Evolutionary conservation across 345 rosid genomes (phyloP), one percentile per base, ranked within the genome.

Genomic region (Heritiera fomes): DNA sequence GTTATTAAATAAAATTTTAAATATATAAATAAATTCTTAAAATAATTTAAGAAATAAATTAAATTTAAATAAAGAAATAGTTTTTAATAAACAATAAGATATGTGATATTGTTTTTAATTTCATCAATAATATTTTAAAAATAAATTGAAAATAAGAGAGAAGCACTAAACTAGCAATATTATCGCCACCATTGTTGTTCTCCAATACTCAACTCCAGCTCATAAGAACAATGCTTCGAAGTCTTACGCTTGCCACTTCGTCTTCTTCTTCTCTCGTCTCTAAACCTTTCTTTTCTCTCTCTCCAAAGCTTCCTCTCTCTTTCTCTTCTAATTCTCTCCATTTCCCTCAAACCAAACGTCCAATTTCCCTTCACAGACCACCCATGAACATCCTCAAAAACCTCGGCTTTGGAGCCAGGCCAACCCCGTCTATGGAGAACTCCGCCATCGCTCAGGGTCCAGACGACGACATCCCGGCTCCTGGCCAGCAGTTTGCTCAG

Each of bases 361-460:
- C 49, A 77, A 4, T 81, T 58, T 87, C 87, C 75, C 14, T 43
- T 55, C 76, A 72, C 87, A 66, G 41, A 1, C 73, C 91, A 62
- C 81, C 86, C 14, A 90, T 95, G 98, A 92, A 93, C 90, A 92
- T 95, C 82, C 96, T 95, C 83, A 95, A 88, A 89, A 92, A 88
- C 77, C 80, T 95, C 66, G 94, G 98, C 2, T 90, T 95, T 65
- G 99, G 96, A 65, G 82, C 84, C 71, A 69, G 83, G 8, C 71
- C 90, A 0, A 90, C 85, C 82, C 87, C 91, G 0, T 80, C 86
- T 56, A 84, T 80, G 87, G 92, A 87, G 18, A 88, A 89, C 76
- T 88, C 94, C 2, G 85, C 95, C 49, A 85, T 91, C 84, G 85
- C 93, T 30, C 99, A 89, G 71, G 90, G 90, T 15, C 86, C 91